Base-by-base conservation (phyloP, 2,329 filamentous ascomycete genomes). In the Neofusicoccum cordaticola region DNA sequence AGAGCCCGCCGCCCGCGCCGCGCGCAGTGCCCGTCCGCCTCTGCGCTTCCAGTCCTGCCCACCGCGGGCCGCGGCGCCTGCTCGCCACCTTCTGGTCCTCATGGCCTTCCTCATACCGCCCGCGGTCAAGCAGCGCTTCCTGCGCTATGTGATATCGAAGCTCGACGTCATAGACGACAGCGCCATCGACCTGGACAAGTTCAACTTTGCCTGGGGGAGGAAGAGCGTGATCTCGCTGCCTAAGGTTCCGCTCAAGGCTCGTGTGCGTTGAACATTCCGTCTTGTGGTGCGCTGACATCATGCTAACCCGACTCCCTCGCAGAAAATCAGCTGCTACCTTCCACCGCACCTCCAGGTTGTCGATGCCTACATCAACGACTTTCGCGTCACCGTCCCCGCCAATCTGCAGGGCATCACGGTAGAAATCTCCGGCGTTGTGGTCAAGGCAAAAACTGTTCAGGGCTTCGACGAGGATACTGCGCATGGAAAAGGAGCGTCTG, bases 121-220 rank as follows among this genome's bases (percentile, higher is more conserved):
- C 70, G 92, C 83, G 70, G 82, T 96, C 83, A 91, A 93, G 80
- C 96, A 95, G 84, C 88, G 90, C 77, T 84, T 98, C 71, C 85
- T 98, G 69, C 89, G 92, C 70, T 97, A 95, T 81, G 92, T 89
- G 57, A 82, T 99, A 47, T 90, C 90, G 27, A 88, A 89, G 65
- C 84, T 97, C 66, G 93, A 96, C 70, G 84, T 97, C 63, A 86
- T 99, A 66, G 95, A 98, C 73, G 90, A 92, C 65, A 90, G 96
- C 73, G 89, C 90, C 12, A 82, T 97, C 69, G 91, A 97, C 72
- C 84, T 95, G 67, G 90, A 97, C 72, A 84, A 94, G 67, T 92
- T 98, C 68, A 92, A 96, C 70, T 86, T 97, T 69, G 88, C 88
- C 51, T 86, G 92, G 78, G 95, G 95, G 39, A 88, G 89, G 76